Evolutionary conservation across 2,329 filamentous ascomycete species (phyloP).

Genomic region (Colletotrichum costaricense): DNA sequence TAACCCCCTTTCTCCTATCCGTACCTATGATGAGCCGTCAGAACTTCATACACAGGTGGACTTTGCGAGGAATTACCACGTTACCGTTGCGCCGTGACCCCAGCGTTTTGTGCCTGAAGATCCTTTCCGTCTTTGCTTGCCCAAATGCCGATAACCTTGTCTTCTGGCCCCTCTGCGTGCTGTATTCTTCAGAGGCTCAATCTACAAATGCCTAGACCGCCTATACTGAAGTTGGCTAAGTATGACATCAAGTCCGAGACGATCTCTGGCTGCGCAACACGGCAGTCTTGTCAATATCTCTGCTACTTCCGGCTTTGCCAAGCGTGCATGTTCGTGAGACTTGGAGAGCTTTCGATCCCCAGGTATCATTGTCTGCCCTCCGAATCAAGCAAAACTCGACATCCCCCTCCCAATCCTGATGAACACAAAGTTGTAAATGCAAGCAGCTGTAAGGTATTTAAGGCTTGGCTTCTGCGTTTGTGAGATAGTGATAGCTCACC

Average conservation of each 20-base stretch:
- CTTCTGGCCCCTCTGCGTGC: neutral
- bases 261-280: neutral
- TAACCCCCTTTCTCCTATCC: neutral
- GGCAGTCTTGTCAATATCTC: neutral
- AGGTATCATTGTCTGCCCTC: neutral
- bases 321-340: neutral
- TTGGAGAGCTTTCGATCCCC: neutral
- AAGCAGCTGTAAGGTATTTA: no score
- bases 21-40: neutral
- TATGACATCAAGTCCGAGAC: neutral
- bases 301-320: no score
- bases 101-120: slow-evolving; percentile 19
- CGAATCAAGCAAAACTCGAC: neutral
- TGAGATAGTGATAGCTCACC: no score
- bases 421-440: neutral
- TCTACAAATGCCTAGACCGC: neutral
- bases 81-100: neutral
- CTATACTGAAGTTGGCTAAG: neutral
- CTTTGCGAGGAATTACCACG: neutral
- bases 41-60: neutral
- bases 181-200: neutral
- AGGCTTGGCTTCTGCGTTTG: no score
- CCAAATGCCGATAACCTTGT: neutral
- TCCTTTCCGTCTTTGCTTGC: slow-evolving; percentile 2
- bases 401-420: neutral